These are phyloP conservation scores for Trichosporon ovoides DNA, from an alignment of 1,284 basidiomycete species.

Conservation along the genomic window DNA sequence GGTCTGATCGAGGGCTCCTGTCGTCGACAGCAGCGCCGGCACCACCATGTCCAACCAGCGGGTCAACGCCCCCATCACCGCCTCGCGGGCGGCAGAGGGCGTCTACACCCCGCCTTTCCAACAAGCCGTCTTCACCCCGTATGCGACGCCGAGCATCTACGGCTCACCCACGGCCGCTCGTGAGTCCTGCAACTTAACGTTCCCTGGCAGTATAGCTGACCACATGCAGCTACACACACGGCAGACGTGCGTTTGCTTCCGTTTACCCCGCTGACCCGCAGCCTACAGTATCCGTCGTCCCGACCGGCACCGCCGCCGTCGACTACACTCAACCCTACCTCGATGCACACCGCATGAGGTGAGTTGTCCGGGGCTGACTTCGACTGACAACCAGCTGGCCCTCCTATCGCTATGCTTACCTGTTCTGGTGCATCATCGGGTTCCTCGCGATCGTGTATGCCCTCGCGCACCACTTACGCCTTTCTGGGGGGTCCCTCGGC, in stretches of 20 bases:
- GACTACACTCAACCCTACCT: background rate
- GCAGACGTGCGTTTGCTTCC: background rate
- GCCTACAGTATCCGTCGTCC: background rate
- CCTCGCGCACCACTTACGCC: slow-evolving; percentile 40
- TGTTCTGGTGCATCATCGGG: slow-evolving; percentile 41
- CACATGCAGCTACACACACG: background rate
- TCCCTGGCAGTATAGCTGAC: background rate
- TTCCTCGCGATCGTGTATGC: slow-evolving; percentile 34
- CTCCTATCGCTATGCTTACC: slow-evolving; percentile 45
- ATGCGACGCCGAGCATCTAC: slow-evolving; percentile 1
- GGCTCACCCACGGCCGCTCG: background rate
- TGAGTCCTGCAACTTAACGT: background rate
- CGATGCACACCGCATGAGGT: slow-evolving; percentile 3
- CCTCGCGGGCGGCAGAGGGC: background rate
- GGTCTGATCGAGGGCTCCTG: too few species aligned
- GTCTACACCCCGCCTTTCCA: slow-evolving; percentile 3
- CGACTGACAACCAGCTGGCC: slow-evolving; percentile 25
- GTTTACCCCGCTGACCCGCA: background rate
- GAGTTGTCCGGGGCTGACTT: background rate
- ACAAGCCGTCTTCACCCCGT: slow-evolving; percentile 6
- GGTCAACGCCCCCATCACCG: slow-evolving; percentile 5
- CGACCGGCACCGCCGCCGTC: background rate
- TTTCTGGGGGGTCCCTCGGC: slow-evolving; percentile 36
- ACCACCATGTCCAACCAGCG: background rate
- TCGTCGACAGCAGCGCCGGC: too few species aligned